Base-by-base conservation (phyloP, 2,329 filamentous ascomycete genomes). In the Emmonsia crescens region DNA sequence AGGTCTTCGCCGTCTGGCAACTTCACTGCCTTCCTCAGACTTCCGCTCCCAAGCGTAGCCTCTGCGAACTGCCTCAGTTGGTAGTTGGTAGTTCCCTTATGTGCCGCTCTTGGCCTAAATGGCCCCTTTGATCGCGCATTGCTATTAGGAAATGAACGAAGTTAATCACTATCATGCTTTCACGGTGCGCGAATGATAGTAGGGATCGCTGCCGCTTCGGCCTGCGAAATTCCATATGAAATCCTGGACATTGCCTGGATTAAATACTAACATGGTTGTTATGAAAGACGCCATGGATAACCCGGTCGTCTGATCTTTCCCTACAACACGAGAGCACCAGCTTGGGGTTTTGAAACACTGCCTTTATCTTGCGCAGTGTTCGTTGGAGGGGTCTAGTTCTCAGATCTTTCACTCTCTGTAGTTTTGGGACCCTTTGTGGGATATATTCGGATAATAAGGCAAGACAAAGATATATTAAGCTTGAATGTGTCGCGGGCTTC, bases 1-100 rank as follows among this genome's bases (percentile, higher is more conserved):
- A 95, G 83, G 73, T 99, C 94, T 74, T 99, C 94, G 63, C 95
- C 94, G 72, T 99, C 95, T 16, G 95, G 94, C 64, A 99, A 81
- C 80, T 93, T 96, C 67, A 99, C 94, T 33, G 96, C 91, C 79
- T 99, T 97, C 70, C 91, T 85, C 77, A 99, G 78, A 76, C 92
- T 96, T 57, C 94, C 94, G 68, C 91, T 95, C 42, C 94, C 94
- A 44, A 99, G 82, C 12, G 94, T 99, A 54, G 95, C 94, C 76
- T 99, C 95, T 59, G 94, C 94, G 82, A 97, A 99, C 76, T 99
- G 94, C 76, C 94, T 88, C 68, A 99, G 82, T 77, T 97, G 94
- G 80, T 96, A 96, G 75, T 83, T 95, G 69, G 85, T 89, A 60
- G 91, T 95, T 62, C 92, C 91, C 75, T 94, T 95, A 71, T 87